Evolutionary conservation across 108 stramenopile species (phyloP).

Genomic region (Skeletonema menzelii): DNA sequence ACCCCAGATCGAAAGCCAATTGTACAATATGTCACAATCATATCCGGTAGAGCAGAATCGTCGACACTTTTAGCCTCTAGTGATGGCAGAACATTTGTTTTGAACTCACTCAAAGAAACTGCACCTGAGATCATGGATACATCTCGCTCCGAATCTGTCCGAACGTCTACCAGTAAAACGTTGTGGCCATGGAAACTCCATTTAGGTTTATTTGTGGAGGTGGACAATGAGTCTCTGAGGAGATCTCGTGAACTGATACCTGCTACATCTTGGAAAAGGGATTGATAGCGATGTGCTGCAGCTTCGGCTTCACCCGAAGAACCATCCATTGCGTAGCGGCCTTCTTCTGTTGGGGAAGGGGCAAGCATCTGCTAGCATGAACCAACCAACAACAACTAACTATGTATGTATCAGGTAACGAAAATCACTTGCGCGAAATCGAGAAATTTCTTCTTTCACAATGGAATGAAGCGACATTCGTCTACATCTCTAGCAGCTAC

Average conservation of each 20-base stretch:
- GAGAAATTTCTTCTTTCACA: too few relatives aligned
- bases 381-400: too few relatives aligned
- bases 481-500: too few relatives aligned
- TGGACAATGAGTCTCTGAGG: neutral
- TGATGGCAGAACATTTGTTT: slow-evolving; percentile 14
- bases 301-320: neutral
- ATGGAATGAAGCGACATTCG: too few relatives aligned
- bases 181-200: slow-evolving; percentile 7
- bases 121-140: slow-evolving; percentile 60
- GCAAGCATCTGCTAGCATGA: too few relatives aligned
- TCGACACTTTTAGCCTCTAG: slow-evolving; percentile 1
- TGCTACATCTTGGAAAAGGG: neutral
- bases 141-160: slow-evolving; percentile 39
- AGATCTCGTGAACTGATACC: neutral
- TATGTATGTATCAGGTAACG: too few relatives aligned
- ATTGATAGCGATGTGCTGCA: neutral
- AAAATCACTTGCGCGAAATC: neutral
- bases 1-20: slow-evolving; percentile 69
- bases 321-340: neutral
- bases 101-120: slow-evolving; percentile 46
- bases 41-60: neutral
- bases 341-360: too few relatives aligned
- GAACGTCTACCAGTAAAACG: slow-evolving; percentile 43
- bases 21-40: slow-evolving; percentile 60
- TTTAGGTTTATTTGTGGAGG: neutral